phyloP scores from a whole-genome alignment of 805 yeast species.

The Starmerella roubikii region DNA sequence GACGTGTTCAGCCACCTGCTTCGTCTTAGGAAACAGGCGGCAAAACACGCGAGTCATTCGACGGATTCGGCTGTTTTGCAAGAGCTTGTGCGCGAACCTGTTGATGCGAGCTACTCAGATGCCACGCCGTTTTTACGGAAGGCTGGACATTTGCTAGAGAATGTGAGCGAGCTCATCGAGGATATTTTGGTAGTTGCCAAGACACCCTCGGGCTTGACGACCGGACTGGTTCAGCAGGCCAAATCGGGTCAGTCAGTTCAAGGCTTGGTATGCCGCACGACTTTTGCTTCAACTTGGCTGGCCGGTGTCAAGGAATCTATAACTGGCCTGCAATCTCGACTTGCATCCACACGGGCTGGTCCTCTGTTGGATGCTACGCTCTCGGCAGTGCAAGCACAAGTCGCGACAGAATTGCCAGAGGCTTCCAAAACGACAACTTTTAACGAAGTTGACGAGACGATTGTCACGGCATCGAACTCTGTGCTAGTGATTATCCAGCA shows the following conservation, averaged over 20 bases:
- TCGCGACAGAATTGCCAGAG: neutral
- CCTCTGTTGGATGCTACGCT: neutral
- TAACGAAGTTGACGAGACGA: constrained; percentile 13
- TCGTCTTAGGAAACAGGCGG: constrained; percentile 14
- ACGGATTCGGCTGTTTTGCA: neutral
- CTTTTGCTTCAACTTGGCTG: neutral
- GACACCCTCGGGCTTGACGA: neutral
- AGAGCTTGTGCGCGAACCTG: neutral
- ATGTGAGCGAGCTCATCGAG: neutral
- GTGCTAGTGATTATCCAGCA: constrained; percentile 59
- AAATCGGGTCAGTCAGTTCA: neutral
- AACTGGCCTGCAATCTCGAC: neutral
- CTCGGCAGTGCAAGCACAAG: neutral
- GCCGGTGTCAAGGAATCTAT: neutral
- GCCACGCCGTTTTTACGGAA: neutral
- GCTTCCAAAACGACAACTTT: neutral
- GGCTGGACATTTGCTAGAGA: neutral
- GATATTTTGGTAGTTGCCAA: neutral
- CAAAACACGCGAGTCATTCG: neutral
- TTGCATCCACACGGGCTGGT: neutral
- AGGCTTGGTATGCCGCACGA: neutral
- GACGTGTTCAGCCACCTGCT: constrained; percentile 49
- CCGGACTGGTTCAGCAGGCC: neutral
- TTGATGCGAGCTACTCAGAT: neutral
- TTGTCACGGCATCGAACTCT: constrained; percentile 42